Conservation (phyloP, 306 rosid genomes). For the Acacia melanoxylon region DNA sequence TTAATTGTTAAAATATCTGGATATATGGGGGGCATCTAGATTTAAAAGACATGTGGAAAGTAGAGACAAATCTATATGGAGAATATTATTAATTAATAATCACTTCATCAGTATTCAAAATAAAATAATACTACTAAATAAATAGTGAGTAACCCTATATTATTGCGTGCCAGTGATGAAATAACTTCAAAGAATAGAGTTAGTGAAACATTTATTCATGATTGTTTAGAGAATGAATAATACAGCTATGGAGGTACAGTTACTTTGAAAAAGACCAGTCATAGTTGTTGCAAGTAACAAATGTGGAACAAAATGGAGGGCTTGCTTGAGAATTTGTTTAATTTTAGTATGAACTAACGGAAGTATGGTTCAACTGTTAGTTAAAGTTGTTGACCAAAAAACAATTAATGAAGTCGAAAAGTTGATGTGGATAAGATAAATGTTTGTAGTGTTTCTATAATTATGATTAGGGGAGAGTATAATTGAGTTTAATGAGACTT, state of each 20-base stretch:
- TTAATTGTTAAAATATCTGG: not conserved
- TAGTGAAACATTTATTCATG: not conserved
- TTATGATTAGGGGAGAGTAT: no score
- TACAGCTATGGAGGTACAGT: not conserved
- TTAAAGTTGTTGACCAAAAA: not conserved
- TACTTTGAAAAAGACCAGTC: not conserved
- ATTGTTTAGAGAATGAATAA: not conserved
- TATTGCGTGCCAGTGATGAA: no score
- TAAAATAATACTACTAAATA: not conserved
- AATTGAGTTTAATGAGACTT: no score
- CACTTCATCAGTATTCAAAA: not conserved
- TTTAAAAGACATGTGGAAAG: not conserved
- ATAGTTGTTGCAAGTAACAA: not conserved
- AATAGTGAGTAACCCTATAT: not conserved
- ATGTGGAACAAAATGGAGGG: not conserved
- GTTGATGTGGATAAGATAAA: not conserved
- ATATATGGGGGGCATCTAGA: not conserved
- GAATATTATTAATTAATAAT: no score
- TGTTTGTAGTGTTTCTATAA: no score
- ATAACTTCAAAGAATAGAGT: not conserved
- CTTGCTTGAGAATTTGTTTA: not conserved
- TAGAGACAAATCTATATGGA: not conserved
- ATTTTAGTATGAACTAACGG: not conserved
- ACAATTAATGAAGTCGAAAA: not conserved
- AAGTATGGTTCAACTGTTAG: not conserved